Conservation (phyloP, 331 rosid genomes). For the Spiraea crenata region DNA sequence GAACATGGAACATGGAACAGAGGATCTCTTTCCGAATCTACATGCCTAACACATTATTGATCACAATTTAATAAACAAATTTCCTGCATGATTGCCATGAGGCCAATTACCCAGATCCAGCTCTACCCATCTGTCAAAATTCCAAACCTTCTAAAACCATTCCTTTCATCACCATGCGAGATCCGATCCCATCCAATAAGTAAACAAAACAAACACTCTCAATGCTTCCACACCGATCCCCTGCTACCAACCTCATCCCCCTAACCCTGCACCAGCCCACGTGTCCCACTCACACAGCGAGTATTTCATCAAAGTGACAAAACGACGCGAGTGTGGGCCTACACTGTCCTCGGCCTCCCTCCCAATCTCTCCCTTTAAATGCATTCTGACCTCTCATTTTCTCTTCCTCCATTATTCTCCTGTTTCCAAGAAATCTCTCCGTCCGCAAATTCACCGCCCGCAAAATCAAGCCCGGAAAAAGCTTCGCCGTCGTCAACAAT, state of each 20-base stretch:
- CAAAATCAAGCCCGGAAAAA: background rate
- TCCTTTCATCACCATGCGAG: background rate
- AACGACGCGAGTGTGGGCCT: background rate
- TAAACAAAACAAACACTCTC: background rate
- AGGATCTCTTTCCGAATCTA: too few species aligned
- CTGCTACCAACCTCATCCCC: background rate
- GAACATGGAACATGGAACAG: too few species aligned
- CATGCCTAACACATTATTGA: background rate
- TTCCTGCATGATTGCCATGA: background rate
- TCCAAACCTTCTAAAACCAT: background rate
- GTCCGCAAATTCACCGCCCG: background rate
- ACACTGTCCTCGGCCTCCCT: slow-evolving; percentile 15
- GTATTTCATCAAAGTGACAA: background rate
- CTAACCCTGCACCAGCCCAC: background rate
- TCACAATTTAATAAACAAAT: background rate
- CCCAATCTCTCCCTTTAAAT: slow-evolving; percentile 24
- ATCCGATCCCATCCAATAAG: slow-evolving; percentile 4
- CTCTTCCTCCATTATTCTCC: background rate
- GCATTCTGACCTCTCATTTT: slow-evolving; percentile 12
- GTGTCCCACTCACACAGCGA: background rate
- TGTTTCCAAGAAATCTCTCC: background rate
- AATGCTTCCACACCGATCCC: background rate
- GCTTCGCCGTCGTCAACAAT: slow-evolving; percentile 19
- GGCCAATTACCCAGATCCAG: slow-evolving; percentile 7
- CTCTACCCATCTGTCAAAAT: background rate